These are phyloP conservation scores for Yamadazyma pseudoaaseri DNA, from an alignment of 1,139 yeast genomes.

Conservation along the genomic window DNA sequence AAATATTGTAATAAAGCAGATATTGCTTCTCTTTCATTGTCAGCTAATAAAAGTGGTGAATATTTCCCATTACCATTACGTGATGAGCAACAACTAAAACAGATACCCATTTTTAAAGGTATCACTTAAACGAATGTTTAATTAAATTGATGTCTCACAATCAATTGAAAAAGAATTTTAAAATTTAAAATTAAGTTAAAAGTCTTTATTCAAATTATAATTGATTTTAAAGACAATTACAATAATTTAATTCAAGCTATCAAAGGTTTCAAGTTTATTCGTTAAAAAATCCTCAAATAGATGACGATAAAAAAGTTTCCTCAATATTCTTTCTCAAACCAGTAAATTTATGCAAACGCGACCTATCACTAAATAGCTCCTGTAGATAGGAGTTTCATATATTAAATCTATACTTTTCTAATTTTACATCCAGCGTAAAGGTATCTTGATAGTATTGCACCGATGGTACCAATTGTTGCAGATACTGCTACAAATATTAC, in stretches of 20 bases:
- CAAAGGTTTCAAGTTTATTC: too few species aligned
- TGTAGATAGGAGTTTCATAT: background rate
- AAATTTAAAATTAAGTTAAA: too few species aligned
- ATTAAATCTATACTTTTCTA: slow-evolving; percentile 4
- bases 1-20: slow-evolving; percentile 83
- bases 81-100: slow-evolving; percentile 59
- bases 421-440: slow-evolving; percentile 24
- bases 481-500: slow-evolving; percentile 27
- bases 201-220: background rate
- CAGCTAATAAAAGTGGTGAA: slow-evolving; percentile 84
- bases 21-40: slow-evolving; percentile 95
- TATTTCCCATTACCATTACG: slow-evolving; percentile 46
- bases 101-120: slow-evolving; percentile 51
- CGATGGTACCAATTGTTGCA: slow-evolving; percentile 24
- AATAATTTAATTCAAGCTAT: background rate
- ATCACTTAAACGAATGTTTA: too few species aligned
- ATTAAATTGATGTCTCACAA: too few species aligned
- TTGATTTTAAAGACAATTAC: background rate
- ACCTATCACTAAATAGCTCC: background rate
- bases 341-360: background rate
- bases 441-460: slow-evolving; percentile 25
- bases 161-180: too few species aligned
- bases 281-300: background rate
- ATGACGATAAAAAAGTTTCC: slow-evolving; percentile 3
- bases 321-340: background rate